A percentile compares a stretch with the other conserved stretches of the same genome.
phyloP scores from a whole-genome alignment of 179 eudicot species.

The Corrigiola litoralis region DNA sequence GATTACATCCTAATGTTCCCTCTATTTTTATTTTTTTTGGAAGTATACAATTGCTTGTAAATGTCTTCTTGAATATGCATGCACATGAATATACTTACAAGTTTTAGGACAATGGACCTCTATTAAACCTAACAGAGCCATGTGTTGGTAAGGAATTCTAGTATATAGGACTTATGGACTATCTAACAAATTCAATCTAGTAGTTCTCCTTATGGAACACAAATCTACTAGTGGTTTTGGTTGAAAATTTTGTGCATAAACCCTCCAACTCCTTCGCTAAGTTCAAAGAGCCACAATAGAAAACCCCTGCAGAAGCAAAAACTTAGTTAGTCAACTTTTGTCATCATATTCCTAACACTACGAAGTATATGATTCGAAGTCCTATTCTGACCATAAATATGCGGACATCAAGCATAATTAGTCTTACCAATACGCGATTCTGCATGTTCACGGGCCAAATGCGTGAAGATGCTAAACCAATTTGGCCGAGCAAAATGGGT shows the following conservation, averaged over 20 bases:
- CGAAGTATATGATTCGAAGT: too few species aligned
- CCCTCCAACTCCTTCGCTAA: slow-evolving; percentile 34
- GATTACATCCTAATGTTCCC: too few species aligned
- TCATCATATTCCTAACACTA: too few species aligned
- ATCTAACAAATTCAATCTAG: slow-evolving; percentile 14
- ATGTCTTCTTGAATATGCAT: too few species aligned
- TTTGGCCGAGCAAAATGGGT: slow-evolving; percentile 42
- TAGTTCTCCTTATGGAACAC: slow-evolving; percentile 45
- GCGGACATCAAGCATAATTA: neutral
- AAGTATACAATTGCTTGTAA: too few species aligned
- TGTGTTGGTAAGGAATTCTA: too few species aligned
- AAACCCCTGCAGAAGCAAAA: slow-evolving; percentile 34
- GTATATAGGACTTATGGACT: too few species aligned
- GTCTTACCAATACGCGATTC: slow-evolving; percentile 33
- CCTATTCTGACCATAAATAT: neutral
- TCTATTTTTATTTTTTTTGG: too few species aligned
- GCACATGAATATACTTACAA: too few species aligned
- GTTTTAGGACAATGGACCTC: too few species aligned
- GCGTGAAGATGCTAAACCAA: slow-evolving; percentile 34
- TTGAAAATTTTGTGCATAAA: slow-evolving; percentile 40
- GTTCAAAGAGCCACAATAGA: slow-evolving; percentile 35
- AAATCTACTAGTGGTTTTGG: slow-evolving; percentile 38
- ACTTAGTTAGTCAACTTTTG: neutral
- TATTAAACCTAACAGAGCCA: neutral
- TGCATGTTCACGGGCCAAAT: slow-evolving; percentile 26